Base-by-base conservation (phyloP, 2,329 filamentous ascomycete genomes). In the Pseudogymnoascus sp. region DNA sequence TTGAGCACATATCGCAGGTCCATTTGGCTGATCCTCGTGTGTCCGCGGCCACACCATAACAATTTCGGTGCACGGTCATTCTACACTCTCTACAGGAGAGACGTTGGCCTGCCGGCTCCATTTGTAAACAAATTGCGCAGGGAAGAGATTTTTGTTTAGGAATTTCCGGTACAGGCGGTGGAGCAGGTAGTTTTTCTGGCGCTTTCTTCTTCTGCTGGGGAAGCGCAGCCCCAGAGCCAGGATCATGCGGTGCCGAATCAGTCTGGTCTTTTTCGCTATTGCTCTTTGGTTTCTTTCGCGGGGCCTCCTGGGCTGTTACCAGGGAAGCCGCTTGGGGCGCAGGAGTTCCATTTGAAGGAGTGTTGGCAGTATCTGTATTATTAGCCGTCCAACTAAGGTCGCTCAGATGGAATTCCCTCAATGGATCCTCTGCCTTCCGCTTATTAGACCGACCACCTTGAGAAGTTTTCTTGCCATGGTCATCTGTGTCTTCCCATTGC, bases 1-100 rank as follows among this genome's bases (percentile, higher is more conserved):
- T 99, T 39, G 87, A 82, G 76, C 95, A 99, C 84, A 93, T 96
- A 76, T 98, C 95, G 75, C 95, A 99, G 43, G 89, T 85, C 95
- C 95, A 99, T 76, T 96, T 96, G 51, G 82, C 84, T 34, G 85
- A 83, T 63, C 82, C 83, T 8, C 90, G 85, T 64, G 77, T 77
- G 61, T 88, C 86, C 54, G 88, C 85, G 41, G 84, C 69, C 34
- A 98, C 82, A n/a, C 95, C 95, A 73, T 98, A 99, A 77, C 95
- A 99, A 67, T 86, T 86, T 63, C 90, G 89, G 76, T 99, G 95
- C 23, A 98, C 93, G 3, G 92, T 92, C 75, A 99, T 79, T 62
- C 92, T 89, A 75, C 95, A 99, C 72, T 96, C 92, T 60, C 86
- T 85, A 75, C 95, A 99, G 43, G 88, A 86, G 14, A 96, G 75